Conservation (phyloP, 2,329 filamentous ascomycete genomes). For the Arthrobotrys megalospora region DNA sequence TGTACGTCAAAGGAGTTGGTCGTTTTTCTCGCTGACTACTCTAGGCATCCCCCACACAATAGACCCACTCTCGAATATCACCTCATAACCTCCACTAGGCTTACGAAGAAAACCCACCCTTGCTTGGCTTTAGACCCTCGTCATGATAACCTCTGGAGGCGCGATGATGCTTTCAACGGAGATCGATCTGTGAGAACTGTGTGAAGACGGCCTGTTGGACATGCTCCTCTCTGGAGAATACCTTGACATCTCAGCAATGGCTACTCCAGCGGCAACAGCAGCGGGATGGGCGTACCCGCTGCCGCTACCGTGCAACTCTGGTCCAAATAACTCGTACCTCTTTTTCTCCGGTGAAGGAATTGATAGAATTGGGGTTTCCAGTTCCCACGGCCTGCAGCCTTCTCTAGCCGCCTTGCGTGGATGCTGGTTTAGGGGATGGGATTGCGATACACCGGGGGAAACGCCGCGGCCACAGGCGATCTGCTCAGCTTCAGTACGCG, state of each 20-base stretch:
- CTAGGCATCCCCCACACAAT: constrained; percentile 40
- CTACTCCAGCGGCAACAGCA: constrained; percentile 55
- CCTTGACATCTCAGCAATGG: constrained; percentile 60
- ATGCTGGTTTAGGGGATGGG: constrained; percentile 61
- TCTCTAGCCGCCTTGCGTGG: constrained; percentile 61
- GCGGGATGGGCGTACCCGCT: constrained; percentile 48
- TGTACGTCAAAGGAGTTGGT: constrained; percentile 40
- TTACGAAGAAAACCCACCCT: constrained; percentile 43
- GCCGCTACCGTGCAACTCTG: constrained; percentile 53
- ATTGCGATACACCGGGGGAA: constrained; percentile 58
- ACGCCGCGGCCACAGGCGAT: constrained; percentile 58
- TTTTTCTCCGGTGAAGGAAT: constrained; percentile 54
- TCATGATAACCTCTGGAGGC: constrained; percentile 60
- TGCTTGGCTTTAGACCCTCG: constrained; percentile 50
- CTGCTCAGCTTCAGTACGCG: constrained; percentile 62
- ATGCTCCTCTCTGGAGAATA: constrained; percentile 61
- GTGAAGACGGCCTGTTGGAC: constrained; percentile 58
- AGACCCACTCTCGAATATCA: constrained; percentile 54
- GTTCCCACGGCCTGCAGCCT: constrained; percentile 58
- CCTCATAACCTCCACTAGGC: constrained; percentile 44
- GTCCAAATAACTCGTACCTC: constrained; percentile 57
- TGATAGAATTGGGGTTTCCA: constrained; percentile 43
- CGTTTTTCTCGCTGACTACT: constrained; percentile 19
- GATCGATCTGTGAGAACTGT: constrained; percentile 62
- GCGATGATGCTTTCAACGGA: constrained; percentile 62